Evolutionary conservation across 805 yeast species (phyloP).

Genomic region (Pichia thaimueangensis): DNA sequence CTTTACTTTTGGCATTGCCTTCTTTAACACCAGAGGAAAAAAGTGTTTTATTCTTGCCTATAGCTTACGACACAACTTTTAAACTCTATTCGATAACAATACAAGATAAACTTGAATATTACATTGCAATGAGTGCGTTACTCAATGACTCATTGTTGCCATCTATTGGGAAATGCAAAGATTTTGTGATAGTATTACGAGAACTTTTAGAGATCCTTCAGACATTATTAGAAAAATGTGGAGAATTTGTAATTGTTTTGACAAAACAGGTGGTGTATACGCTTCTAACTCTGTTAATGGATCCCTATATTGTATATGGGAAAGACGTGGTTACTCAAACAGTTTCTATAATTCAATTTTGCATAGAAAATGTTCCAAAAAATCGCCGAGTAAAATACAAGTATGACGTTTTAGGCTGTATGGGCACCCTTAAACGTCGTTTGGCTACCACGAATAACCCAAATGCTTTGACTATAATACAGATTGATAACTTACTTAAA

Average conservation of each 20-base stretch:
- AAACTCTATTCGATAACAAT: slow-evolving; percentile 13
- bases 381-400: slow-evolving; percentile 9
- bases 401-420: slow-evolving; percentile 24
- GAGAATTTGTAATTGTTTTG: slow-evolving; percentile 17
- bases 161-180: slow-evolving; percentile 22
- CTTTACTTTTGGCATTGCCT: slow-evolving; percentile 27
- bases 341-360: background rate
- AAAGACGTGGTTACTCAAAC: slow-evolving; percentile 6
- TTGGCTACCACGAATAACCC: background rate
- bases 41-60: slow-evolving; percentile 17
- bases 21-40: slow-evolving; percentile 23
- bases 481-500: background rate
- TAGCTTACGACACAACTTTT: slow-evolving; percentile 21
- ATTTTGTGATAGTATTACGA: slow-evolving; percentile 18
- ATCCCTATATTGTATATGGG: slow-evolving; percentile 24
- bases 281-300: slow-evolving; percentile 20
- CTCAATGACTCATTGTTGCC: slow-evolving; percentile 25
- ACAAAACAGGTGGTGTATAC: slow-evolving; percentile 18
- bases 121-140: slow-evolving; percentile 17
- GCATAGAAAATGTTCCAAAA: slow-evolving; percentile 4
- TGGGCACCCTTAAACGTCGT: slow-evolving; percentile 11
- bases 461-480: background rate
- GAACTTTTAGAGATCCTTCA: slow-evolving; percentile 15
- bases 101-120: slow-evolving; percentile 7
- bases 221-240: slow-evolving; percentile 15